These are phyloP conservation scores for Chromosphaera perkinsii DNA, from an alignment of 208 protist genomes.

Conservation along the genomic window DNA sequence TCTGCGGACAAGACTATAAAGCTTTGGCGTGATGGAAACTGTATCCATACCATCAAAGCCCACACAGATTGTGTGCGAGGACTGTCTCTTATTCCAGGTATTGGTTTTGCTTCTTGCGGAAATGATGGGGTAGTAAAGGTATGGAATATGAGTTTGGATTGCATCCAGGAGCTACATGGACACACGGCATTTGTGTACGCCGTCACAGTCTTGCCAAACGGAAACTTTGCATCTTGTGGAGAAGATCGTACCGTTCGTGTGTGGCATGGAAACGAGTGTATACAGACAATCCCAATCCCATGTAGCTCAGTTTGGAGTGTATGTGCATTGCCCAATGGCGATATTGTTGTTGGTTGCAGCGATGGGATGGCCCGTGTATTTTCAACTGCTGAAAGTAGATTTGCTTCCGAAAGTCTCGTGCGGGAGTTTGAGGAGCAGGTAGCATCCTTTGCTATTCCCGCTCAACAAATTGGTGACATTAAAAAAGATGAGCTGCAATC, in stretches of 20 bases:
- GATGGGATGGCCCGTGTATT: conserved; percentile 80
- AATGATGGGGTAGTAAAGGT: conserved; percentile 46
- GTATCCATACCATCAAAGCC: not conserved
- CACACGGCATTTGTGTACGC: conserved; percentile 51
- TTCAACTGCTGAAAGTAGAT: conserved; percentile 51
- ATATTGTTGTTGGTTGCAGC: conserved; percentile 57
- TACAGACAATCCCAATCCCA: conserved; percentile 73
- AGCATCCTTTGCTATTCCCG: not conserved
- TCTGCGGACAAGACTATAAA: not conserved
- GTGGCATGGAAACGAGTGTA: conserved; percentile 37
- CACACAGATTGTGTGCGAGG: conserved; percentile 2
- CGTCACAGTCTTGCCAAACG: conserved; percentile 2
- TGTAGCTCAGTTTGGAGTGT: conserved; percentile 73
- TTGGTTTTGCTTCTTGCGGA: conserved; percentile 47
- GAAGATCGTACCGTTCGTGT: conserved; percentile 71
- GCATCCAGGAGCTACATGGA: conserved; percentile 32
- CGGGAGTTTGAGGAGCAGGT: conserved; percentile 30
- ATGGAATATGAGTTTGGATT: conserved; percentile 42
- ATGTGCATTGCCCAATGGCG: conserved; percentile 53
- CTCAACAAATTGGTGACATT: conserved; percentile 34
- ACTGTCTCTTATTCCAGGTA: conserved; percentile 12
- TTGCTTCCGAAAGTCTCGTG: conserved; percentile 23
- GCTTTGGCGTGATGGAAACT: not conserved
- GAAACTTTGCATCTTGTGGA: conserved; percentile 56
- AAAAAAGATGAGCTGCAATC: conserved; percentile 29